Conservation (phyloP, 208 protist species). For the Leishmania lainsoni region DNA sequence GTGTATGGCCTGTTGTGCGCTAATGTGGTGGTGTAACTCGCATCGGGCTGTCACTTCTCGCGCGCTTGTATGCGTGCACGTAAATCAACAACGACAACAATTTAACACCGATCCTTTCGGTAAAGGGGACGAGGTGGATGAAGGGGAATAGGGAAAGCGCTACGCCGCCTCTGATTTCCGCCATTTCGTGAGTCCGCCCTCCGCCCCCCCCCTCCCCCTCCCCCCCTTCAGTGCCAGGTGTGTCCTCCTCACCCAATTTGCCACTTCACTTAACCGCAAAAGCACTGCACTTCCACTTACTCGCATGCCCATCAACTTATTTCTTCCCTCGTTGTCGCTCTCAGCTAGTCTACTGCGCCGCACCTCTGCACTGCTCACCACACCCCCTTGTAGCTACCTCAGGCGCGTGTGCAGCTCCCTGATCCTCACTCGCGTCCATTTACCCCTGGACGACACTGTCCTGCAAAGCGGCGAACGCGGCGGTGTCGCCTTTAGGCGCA, state of each 20-base stretch:
- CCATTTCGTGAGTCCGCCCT: neutral
- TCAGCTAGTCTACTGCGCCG: neutral
- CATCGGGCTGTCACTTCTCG: neutral
- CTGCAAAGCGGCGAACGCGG: neutral
- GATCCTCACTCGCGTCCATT: neutral
- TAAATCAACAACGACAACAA: neutral
- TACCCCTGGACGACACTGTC: no score
- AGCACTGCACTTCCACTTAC: neutral
- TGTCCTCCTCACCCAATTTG: neutral
- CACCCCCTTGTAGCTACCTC: neutral
- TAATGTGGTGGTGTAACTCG: neutral
- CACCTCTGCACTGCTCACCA: neutral
- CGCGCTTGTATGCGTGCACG: neutral
- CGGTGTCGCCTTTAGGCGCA: neutral
- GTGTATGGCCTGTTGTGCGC: neutral
- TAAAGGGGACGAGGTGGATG: neutral
- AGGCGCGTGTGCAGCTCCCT: neutral
- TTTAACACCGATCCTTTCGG: neutral
- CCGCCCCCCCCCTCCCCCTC: neutral
- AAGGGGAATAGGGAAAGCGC: neutral
- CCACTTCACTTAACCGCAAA: neutral
- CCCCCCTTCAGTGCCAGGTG: neutral
- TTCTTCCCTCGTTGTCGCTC: neutral
- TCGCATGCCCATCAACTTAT: neutral
- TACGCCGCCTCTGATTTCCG: neutral